Percentiles rank a stretch among this genome's conserved stretches.
Conservation (phyloP, 352 stramenopile genomes). For the Blastocystis sp. region DNA sequence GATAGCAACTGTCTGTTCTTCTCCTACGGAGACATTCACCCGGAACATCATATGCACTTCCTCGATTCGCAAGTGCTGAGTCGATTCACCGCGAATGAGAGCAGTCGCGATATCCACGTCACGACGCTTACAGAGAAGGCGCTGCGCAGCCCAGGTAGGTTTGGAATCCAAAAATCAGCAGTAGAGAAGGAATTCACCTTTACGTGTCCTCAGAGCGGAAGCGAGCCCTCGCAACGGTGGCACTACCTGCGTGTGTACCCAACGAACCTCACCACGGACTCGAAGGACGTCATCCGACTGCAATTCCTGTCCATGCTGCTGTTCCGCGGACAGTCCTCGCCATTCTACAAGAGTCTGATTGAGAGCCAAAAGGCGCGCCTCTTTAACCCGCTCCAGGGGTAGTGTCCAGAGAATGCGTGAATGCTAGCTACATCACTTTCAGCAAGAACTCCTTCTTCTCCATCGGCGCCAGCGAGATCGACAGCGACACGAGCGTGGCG, state of each 20-base stretch:
- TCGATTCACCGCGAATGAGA: conserved; percentile 74
- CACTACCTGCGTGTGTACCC: conserved; percentile 45
- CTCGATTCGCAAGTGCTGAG: conserved; percentile 77
- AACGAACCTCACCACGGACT: conserved; percentile 44
- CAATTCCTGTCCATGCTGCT: conserved; percentile 61
- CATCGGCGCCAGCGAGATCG: conserved; percentile 38
- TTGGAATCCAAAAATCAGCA: neutral
- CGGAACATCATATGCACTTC: conserved; percentile 79
- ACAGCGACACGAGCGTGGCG: neutral
- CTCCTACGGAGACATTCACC: conserved; percentile 82
- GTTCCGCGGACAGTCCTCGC: conserved; percentile 33
- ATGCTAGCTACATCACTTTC: conserved; percentile 47
- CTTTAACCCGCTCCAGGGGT: conserved; percentile 39
- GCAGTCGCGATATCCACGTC: conserved; percentile 24
- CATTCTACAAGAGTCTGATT: conserved; percentile 58
- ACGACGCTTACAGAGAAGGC: neutral
- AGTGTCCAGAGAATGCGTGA: neutral
- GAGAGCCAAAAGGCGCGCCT: conserved; percentile 13
- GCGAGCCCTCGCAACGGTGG: neutral
- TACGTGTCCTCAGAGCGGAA: conserved; percentile 6
- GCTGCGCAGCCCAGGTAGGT: neutral
- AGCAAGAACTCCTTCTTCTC: conserved; percentile 63
- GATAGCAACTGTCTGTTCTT: conserved; percentile 81
- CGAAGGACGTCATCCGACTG: conserved; percentile 1
- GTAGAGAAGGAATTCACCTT: neutral